These are phyloP conservation scores for Trametes meyenii DNA, from an alignment of 768 basidiomycete genomes.

Conservation along the genomic window DNA sequence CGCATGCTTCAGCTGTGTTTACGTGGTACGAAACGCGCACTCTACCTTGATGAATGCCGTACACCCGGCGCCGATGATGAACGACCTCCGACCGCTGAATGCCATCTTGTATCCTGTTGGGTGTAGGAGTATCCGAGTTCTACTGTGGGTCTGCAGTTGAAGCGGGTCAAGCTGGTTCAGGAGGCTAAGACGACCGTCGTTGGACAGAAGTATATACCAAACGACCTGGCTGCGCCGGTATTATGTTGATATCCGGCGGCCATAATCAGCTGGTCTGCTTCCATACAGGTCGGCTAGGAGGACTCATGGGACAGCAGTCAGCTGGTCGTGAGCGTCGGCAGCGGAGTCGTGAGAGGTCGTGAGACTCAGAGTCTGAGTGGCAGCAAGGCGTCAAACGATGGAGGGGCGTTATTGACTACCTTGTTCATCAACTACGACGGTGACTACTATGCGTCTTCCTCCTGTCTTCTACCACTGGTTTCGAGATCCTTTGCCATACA, in stretches of 20 bases:
- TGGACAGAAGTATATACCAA: no score
- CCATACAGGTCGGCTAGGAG: no score
- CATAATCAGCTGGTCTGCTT: no score
- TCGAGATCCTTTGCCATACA: conserved; percentile 76
- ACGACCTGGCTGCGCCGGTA: no score
- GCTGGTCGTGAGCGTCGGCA: no score
- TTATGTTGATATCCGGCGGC: no score
- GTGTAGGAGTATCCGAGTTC: no score
- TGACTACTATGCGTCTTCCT: conserved; percentile 43
- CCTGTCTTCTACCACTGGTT: conserved; percentile 83
- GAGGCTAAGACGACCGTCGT: no score
- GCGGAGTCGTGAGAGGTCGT: no score
- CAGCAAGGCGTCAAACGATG: no score
- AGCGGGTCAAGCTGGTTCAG: background rate
- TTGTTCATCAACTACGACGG: conserved; percentile 2
- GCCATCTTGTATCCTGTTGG: conserved; percentile 17
- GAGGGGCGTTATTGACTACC: background rate
- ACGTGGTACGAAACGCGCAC: background rate
- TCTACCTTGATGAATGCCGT: conserved; percentile 79
- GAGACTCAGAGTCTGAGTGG: no score
- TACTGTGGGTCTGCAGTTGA: background rate
- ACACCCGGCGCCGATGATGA: conserved; percentile 73
- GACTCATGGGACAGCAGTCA: no score
- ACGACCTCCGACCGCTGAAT: conserved; percentile 40
- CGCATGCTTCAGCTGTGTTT: conserved; percentile 12